These are phyloP conservation scores for Saccharomyces kudriavzevii DNA, from an alignment of 805 yeast genomes.

Conservation along the genomic window DNA sequence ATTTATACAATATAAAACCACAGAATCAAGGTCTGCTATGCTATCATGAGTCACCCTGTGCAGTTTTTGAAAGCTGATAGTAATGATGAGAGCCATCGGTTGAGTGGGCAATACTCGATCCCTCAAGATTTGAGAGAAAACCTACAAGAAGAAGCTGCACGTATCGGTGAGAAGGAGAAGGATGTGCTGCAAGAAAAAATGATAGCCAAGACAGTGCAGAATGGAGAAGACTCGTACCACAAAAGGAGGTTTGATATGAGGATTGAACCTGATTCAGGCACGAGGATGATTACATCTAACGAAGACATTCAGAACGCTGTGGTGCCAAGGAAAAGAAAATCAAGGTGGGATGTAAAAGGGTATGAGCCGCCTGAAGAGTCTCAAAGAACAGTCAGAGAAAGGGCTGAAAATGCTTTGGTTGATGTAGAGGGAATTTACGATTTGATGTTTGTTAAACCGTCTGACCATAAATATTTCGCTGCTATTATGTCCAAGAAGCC, in stretches of 20 bases:
- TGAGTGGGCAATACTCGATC: conserved; percentile 37
- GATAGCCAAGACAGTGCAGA: conserved; percentile 23
- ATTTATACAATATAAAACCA: not conserved
- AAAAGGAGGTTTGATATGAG: conserved; percentile 31
- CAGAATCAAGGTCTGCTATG: not conserved
- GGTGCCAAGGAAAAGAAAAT: conserved; percentile 13
- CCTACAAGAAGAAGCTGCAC: conserved; percentile 20
- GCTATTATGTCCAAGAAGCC: conserved; percentile 37
- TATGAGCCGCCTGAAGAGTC: conserved; percentile 49
- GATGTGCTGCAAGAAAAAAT: conserved; percentile 28
- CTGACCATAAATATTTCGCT: conserved; percentile 66
- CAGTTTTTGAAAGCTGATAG: not conserved
- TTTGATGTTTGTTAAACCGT: conserved; percentile 58
- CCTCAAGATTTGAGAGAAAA: conserved; percentile 29
- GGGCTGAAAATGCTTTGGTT: conserved; percentile 34
- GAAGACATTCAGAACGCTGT: conserved; percentile 27
- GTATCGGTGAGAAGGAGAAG: conserved; percentile 14
- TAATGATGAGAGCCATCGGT: conserved; percentile 9
- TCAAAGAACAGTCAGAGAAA: conserved; percentile 14
- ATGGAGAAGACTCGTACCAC: conserved; percentile 43
- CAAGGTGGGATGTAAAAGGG: conserved; percentile 33
- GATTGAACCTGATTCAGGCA: conserved; percentile 23
- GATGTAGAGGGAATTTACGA: conserved; percentile 61
- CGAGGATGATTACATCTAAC: conserved; percentile 35
- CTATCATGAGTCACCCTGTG: not conserved